A percentile compares a stretch with the other conserved stretches of the same genome.
These are phyloP conservation scores for Leavenworthia alabamica DNA, from an alignment of 345 rosid genomes.

Conservation along the genomic window DNA sequence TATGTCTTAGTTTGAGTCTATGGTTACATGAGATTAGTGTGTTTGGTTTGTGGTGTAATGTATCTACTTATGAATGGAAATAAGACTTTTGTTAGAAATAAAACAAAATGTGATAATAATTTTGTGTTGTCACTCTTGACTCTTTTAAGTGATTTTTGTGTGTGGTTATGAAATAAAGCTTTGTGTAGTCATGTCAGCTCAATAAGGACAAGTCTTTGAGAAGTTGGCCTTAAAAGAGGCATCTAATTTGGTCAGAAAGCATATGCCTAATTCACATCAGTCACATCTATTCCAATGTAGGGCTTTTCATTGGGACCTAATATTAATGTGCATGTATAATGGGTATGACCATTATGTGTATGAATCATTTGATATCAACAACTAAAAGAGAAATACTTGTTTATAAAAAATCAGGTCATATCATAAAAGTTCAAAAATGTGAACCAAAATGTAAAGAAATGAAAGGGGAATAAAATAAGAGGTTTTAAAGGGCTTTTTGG, in stretches of 20 bases:
- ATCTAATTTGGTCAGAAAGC: background rate
- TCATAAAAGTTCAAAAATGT: background rate
- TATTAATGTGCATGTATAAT: background rate
- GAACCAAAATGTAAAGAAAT: background rate
- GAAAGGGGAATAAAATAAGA: background rate
- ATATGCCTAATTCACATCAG: background rate
- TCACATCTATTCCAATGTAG: background rate
- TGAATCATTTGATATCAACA: background rate
- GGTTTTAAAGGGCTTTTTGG: background rate
- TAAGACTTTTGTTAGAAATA: background rate
- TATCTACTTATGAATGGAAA: background rate
- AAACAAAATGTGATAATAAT: background rate
- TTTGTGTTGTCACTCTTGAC: background rate
- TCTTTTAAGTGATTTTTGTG: background rate
- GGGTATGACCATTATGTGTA: background rate
- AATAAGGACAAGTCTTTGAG: background rate
- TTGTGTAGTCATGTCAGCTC: background rate
- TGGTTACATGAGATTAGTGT: background rate
- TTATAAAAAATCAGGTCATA: background rate
- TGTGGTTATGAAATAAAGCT: background rate
- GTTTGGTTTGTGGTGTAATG: slow-evolving; percentile 14
- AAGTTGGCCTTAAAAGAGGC: slow-evolving; percentile 6
- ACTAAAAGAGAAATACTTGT: background rate
- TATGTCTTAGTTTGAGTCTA: background rate
- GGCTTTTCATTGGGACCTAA: background rate